Evolutionary conservation across 352 stramenopile species (phyloP), one percentile per base, ranked within the genome.

Genomic region (Phytophthora palmivora): DNA sequence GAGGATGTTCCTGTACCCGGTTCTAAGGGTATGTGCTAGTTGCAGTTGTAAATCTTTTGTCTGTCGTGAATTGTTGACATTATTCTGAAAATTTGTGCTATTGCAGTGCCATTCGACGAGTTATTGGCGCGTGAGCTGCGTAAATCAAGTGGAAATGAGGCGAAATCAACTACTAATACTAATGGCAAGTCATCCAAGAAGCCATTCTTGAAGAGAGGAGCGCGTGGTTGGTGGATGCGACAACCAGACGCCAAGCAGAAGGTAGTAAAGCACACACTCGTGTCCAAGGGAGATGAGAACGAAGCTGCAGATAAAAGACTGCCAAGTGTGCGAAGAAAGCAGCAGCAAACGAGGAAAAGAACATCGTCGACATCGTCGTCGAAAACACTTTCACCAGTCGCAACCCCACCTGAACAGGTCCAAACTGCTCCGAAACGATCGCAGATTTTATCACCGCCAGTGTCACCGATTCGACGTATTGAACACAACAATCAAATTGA

Each of bases 181-280:
- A 15, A 15, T 36, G 39, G 26, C 0, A 67, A 61, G 16, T 12
- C 4, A 18, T 2, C 34, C 9, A 88, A 82, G 63, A 87, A 85
- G 37, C 58, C 84, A 37, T 95, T 92, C 49, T 60, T 95, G 5
- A 87, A 82, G 43, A 91, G 76, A 79, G 83, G 84, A 21, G 67
- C 85, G 18, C 81, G 87, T n/a, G 87, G 87, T 0, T 95, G 87
- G 87, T 95, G 87, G 87, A 95, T 92, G 82, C 60, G 79, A 60
- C 77, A 69, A 0, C 79, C 82, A 9, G 73, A 70, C 14, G 73
- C 74, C 21, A 77, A 82, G 58, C 58, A 68, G 22, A 88, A 87
- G 52, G 68, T 91, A 50, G 61, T 72, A 15, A 87, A 83, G 45
- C 82, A 92, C 58, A 78, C 66, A 15, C 79, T 94, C 19, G 58